These are phyloP conservation scores for Chenopodium quinoa DNA, from an alignment of 148 eudicot genomes.

Conservation along the genomic window DNA sequence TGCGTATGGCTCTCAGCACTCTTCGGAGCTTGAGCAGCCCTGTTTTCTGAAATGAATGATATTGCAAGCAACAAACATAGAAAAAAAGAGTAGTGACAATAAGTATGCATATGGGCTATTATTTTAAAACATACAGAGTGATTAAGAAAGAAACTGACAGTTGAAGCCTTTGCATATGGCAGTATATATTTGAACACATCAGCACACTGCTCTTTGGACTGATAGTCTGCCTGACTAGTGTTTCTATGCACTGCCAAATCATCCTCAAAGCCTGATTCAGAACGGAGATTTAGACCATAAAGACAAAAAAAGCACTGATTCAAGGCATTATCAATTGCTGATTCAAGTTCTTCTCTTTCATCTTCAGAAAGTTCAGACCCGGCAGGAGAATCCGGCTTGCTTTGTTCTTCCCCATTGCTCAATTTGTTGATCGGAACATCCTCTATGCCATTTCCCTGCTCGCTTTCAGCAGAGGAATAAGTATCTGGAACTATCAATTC, in stretches of 20 bases:
- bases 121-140: constrained; percentile 3
- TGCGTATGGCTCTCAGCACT: constrained; percentile 93
- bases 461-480: constrained; percentile 30
- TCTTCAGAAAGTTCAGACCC: constrained; percentile 60
- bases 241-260: constrained; percentile 80
- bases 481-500: constrained; percentile 31
- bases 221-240: constrained; percentile 89
- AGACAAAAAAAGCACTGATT: constrained; percentile 95
- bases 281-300: constrained; percentile 88
- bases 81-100: constrained; percentile 15
- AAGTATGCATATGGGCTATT: not conserved
- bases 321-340: constrained; percentile 77
- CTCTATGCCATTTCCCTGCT: constrained; percentile 25
- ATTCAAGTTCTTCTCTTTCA: constrained; percentile 93
- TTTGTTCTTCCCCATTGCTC: constrained; percentile 35
- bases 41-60: constrained; percentile 56
- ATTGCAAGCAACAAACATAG: constrained; percentile 22
- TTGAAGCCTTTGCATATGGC: constrained; percentile 93
- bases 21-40: constrained; percentile 84
- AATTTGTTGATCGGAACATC: constrained; percentile 23
- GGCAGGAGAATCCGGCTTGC: constrained; percentile 30
- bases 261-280: constrained; percentile 81
- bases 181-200: constrained; percentile 94
- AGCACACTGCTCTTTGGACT: constrained; percentile 98
- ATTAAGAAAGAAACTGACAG: constrained; percentile 54